These are phyloP conservation scores for Sherardia arvensis DNA, from an alignment of 257 asterid genomes.

Conservation along the genomic window DNA sequence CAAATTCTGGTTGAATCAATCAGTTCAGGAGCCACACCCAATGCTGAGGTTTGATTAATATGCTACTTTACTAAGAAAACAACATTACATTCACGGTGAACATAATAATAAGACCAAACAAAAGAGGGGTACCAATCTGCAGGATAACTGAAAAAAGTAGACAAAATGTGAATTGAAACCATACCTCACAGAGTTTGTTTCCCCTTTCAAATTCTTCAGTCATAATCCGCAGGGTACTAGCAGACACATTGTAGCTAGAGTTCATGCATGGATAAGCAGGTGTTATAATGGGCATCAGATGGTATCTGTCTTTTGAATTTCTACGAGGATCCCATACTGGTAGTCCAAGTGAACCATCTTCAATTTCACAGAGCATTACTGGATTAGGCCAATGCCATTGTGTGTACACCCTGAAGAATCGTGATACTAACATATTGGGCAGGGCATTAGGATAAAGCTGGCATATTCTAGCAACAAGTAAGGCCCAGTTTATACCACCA, in stretches of 20 bases:
- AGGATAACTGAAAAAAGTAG: background rate
- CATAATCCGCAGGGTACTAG: constrained; percentile 39
- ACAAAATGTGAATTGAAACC: background rate
- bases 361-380: constrained; percentile 34
- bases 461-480: constrained; percentile 35
- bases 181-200: constrained; percentile 34
- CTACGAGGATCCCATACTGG: constrained; percentile 39
- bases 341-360: constrained; percentile 32
- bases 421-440: constrained; percentile 38
- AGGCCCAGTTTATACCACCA: constrained; percentile 39
- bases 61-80: background rate
- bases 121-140: background rate
- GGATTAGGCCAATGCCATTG: constrained; percentile 49
- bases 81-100: background rate
- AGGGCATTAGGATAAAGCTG: constrained; percentile 35
- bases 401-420: constrained; percentile 37
- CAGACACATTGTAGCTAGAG: constrained; percentile 37
- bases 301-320: constrained; percentile 27
- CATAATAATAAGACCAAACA: background rate
- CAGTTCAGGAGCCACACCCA: background rate
- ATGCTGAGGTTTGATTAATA: background rate
- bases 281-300: constrained; percentile 38
- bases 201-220: constrained; percentile 34
- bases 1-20: background rate
- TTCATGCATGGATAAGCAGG: constrained; percentile 43